phyloP scores from a whole-genome alignment of 2,329 filamentous ascomycete genomes.

The Verticillium longisporum region DNA sequence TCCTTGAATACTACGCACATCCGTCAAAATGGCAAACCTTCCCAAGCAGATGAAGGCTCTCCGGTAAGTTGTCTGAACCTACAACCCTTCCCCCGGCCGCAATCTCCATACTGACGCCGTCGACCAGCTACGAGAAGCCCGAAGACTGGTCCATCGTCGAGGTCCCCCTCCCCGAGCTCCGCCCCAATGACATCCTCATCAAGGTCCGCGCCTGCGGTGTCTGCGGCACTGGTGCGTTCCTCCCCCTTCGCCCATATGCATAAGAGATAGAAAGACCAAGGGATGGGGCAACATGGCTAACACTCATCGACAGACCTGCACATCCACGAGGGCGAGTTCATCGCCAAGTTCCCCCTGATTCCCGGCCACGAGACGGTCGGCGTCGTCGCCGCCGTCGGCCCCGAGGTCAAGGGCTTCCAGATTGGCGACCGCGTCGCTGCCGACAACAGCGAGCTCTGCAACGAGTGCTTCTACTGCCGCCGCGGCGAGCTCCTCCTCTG shows the following conservation, averaged over 20 bases:
- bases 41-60: conserved; percentile 56
- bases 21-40: conserved; percentile 29
- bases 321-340: conserved; percentile 64
- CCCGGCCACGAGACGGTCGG: conserved; percentile 65
- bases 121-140: conserved; percentile 52
- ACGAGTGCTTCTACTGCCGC: conserved; percentile 68
- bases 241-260: neutral
- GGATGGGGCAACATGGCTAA: conserved; percentile 8
- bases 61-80: conserved; percentile 31
- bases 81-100: neutral
- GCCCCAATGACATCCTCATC: conserved; percentile 54
- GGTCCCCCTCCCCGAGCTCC: conserved; percentile 53
- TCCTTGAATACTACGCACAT: neutral
- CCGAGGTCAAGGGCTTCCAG: conserved; percentile 50
- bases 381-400: conserved; percentile 51
- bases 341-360: conserved; percentile 56
- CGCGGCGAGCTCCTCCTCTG: conserved; percentile 62
- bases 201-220: conserved; percentile 64
- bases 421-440: conserved; percentile 59
- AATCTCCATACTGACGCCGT: neutral
- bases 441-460: conserved; percentile 61
- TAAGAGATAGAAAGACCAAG: neutral
- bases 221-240: conserved; percentile 45
- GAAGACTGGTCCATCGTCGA: conserved; percentile 54
- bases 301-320: conserved; percentile 24